These are phyloP conservation scores for Eucalyptus cloeziana DNA, from an alignment of 345 rosid species.

Conservation along the genomic window DNA sequence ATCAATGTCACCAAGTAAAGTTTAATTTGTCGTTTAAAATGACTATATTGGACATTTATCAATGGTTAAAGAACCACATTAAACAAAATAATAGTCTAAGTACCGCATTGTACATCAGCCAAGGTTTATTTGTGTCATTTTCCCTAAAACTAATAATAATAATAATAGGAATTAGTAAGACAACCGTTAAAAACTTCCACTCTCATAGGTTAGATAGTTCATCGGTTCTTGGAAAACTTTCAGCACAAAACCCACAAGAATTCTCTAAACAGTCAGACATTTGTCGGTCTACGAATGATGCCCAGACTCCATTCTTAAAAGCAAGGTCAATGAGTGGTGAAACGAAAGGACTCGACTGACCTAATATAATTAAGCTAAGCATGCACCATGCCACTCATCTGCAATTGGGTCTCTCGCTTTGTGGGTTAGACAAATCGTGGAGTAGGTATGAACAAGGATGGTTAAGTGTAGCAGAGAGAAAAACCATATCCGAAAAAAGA, in stretches of 20 bases:
- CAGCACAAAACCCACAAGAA: background rate
- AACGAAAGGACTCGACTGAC: background rate
- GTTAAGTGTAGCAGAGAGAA: background rate
- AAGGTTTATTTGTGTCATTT: background rate
- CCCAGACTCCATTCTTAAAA: background rate
- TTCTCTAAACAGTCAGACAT: background rate
- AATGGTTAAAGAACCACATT: accelerated
- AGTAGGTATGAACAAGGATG: background rate
- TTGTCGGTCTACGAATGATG: background rate
- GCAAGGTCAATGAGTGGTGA: background rate
- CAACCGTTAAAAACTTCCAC: background rate
- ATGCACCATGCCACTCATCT: background rate
- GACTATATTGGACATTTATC: background rate
- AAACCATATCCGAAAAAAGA: background rate
- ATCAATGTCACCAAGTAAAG: background rate
- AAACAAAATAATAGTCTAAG: background rate
- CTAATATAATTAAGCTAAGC: background rate
- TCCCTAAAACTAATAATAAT: background rate
- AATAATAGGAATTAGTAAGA: background rate
- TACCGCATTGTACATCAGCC: background rate
- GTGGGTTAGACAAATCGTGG: background rate
- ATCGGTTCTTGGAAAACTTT: background rate
- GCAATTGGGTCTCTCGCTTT: background rate
- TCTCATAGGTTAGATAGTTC: background rate
- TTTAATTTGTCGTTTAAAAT: background rate